phyloP scores from a whole-genome alignment of 768 basidiomycete genomes.

The Lactarius indigo region DNA sequence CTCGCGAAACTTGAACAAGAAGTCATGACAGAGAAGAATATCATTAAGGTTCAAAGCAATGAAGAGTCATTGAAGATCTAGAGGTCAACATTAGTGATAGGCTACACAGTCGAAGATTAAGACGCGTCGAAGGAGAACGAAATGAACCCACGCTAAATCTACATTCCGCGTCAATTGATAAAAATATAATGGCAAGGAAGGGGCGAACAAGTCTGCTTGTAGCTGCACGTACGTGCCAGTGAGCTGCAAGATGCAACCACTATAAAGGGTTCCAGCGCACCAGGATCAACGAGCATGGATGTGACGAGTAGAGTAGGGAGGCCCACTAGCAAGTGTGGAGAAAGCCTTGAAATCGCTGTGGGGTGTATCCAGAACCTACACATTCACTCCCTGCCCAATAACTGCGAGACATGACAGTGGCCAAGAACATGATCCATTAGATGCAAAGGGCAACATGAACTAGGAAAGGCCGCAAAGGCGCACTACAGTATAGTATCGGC shows the following conservation, averaged over 20 bases:
- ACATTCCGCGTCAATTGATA: not conserved
- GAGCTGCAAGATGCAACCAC: not conserved
- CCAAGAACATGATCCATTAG: not conserved
- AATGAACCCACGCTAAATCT: conserved; percentile 6
- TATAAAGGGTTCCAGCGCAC: conserved; percentile 5
- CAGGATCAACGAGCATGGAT: conserved; percentile 2
- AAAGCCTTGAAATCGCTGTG: not conserved
- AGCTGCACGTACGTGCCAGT: not conserved
- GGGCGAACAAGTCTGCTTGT: not conserved
- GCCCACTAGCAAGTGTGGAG: conserved; percentile 1
- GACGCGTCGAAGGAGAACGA: not conserved
- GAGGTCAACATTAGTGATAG: not conserved
- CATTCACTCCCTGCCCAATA: not conserved
- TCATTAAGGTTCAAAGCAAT: not conserved
- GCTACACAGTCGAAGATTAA: not conserved
- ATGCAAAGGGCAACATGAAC: not conserved
- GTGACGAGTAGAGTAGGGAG: not conserved
- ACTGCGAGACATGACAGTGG: not conserved
- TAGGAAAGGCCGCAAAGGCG: not conserved
- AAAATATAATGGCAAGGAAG: not conserved
- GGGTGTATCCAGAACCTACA: not conserved
- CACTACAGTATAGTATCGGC: not conserved
- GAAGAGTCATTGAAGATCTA: conserved; percentile 9
- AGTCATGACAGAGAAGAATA: not conserved
- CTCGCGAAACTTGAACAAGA: not conserved